Evolutionary conservation across 805 yeast species (phyloP).

Genomic region (Sungouiella thailandica): DNA sequence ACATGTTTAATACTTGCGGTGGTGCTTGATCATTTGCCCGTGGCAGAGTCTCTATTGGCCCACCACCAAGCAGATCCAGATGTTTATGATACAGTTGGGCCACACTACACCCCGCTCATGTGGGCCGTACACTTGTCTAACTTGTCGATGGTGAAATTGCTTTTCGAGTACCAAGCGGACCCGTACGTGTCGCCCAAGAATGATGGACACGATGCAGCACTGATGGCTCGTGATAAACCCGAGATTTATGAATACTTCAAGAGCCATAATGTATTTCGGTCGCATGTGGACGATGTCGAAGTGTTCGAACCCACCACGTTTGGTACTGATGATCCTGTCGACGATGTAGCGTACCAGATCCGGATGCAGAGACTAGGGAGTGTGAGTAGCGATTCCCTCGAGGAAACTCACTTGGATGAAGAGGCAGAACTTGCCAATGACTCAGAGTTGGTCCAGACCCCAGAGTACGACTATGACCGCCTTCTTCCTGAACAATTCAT

Average conservation of each 20-base stretch:
- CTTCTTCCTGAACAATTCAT: constrained; percentile 56
- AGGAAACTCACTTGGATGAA: constrained; percentile 21
- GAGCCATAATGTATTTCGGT: constrained; percentile 36
- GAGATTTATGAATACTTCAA: constrained; percentile 56
- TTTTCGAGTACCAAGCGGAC: constrained; percentile 64
- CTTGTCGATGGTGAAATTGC: constrained; percentile 46
- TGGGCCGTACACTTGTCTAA: constrained; percentile 75
- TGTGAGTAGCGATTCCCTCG: constrained; percentile 16
- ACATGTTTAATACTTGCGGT: constrained; percentile 46
- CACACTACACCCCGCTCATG: constrained; percentile 67
- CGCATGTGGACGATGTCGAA: constrained; percentile 6
- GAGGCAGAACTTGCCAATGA: constrained; percentile 23
- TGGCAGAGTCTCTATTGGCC: constrained; percentile 43
- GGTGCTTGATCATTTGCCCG: constrained; percentile 44
- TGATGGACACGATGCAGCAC: constrained; percentile 47
- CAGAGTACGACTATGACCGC: constrained; percentile 52
- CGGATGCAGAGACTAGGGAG: constrained; percentile 29
- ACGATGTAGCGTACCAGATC: constrained; percentile 30
- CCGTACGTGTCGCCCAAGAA: constrained; percentile 36
- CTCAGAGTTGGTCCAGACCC: constrained; percentile 21
- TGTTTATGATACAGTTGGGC: constrained; percentile 41
- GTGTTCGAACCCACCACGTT: constrained; percentile 12
- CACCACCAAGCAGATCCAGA: constrained; percentile 45
- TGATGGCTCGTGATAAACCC: constrained; percentile 50
- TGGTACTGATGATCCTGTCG: constrained; percentile 16